Evolutionary conservation across 768 basidiomycete species (phyloP).

Genomic region (Rossbeevera mucosa): DNA sequence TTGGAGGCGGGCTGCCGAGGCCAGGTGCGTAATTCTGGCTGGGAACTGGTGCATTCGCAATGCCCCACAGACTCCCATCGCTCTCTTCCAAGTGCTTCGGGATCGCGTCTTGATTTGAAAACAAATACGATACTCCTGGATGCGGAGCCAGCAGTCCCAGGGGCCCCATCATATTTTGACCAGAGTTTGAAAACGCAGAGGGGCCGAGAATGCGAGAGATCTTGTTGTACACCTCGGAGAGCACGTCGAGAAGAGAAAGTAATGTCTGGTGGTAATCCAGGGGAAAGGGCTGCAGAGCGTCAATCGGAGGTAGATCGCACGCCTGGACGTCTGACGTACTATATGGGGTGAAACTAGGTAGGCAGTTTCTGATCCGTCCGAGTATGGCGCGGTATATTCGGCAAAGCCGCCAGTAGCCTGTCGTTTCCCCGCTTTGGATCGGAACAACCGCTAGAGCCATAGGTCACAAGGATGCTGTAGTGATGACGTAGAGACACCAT

Average conservation of each 20-base stretch:
- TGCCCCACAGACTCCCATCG: constrained; percentile 66
- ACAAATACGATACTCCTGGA: constrained; percentile 79
- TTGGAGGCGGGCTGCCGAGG: constrained; percentile 49
- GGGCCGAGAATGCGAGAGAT: constrained; percentile 80
- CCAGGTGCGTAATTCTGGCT: constrained; percentile 29
- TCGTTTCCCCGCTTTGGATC: constrained; percentile 53
- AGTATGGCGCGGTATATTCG: constrained; percentile 58
- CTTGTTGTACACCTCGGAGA: constrained; percentile 87
- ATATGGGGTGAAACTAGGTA: constrained; percentile 73
- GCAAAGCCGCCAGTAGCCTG: constrained; percentile 46
- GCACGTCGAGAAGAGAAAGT: constrained; percentile 81
- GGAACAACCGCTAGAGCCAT: constrained; percentile 50
- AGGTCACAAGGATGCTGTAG: constrained; percentile 7
- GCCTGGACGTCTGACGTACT: constrained; percentile 39
- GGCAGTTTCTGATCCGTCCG: constrained; percentile 58
- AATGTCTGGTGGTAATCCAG: constrained; percentile 88
- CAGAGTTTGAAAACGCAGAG: constrained; percentile 65
- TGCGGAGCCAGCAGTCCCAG: constrained; percentile 71
- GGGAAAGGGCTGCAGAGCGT: constrained; percentile 64
- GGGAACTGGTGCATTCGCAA: constrained; percentile 48
- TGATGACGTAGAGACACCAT: constrained; percentile 8
- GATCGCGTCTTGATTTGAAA: constrained; percentile 37
- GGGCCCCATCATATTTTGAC: constrained; percentile 72
- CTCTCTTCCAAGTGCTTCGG: constrained; percentile 37
- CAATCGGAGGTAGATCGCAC: constrained; percentile 2